These are phyloP conservation scores for Aechmea fasciata DNA, from an alignment of 176 grass and related monocot species.

Conservation along the genomic window DNA sequence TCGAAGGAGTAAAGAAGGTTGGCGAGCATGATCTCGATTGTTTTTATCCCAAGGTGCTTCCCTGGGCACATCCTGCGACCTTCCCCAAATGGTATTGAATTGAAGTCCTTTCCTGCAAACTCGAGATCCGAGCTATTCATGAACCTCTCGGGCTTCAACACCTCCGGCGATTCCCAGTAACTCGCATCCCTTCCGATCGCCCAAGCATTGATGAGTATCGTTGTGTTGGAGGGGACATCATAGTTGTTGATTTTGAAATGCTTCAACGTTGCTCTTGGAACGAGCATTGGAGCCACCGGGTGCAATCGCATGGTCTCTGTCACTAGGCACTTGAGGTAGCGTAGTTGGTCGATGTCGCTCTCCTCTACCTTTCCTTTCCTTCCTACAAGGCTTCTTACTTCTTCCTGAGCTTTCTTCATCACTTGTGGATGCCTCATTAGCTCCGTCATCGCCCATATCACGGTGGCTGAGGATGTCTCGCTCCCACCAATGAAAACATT, in stretches of 20 bases:
- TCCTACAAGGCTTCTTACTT: conserved; percentile 10
- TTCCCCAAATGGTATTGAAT: conserved; percentile 30
- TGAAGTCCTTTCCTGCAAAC: conserved; percentile 22
- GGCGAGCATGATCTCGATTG: conserved; percentile 19
- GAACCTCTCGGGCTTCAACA: conserved; percentile 21
- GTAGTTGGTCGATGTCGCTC: conserved; percentile 10
- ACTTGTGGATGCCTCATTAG: conserved; percentile 19
- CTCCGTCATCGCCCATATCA: conserved; percentile 28
- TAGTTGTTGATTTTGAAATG: conserved; percentile 10
- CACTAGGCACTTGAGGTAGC: conserved; percentile 16
- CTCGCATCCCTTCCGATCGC: background rate
- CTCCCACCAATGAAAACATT: conserved; percentile 21
- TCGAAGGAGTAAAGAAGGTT: conserved; percentile 37
- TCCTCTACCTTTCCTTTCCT: conserved; percentile 6
- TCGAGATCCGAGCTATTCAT: background rate
- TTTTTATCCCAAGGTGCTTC: background rate
- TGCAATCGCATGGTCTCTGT: conserved; percentile 23
- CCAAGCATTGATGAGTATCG: background rate
- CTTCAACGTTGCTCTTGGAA: conserved; percentile 4
- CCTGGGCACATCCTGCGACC: conserved; percentile 37
- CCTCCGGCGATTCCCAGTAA: background rate
- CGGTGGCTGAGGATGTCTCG: conserved; percentile 17
- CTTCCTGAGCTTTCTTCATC: conserved; percentile 19
- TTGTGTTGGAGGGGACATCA: conserved; percentile 1
- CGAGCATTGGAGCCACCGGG: background rate